Conservation (phyloP, 306 rosid species). For the Cucurbita pepo region DNA sequence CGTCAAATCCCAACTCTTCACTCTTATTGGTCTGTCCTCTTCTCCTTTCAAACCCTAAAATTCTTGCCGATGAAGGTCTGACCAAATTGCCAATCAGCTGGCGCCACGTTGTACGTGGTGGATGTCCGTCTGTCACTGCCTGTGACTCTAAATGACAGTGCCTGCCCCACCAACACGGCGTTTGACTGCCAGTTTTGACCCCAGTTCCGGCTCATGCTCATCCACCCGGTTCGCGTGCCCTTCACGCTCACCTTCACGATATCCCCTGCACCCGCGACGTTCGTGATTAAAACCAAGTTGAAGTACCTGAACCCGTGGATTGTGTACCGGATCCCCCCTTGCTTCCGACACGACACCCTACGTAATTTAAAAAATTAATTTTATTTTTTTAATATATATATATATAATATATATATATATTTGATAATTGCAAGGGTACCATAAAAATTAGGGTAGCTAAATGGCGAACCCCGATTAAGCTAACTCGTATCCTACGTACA, state of each 20-base stretch:
- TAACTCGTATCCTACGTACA: too few relatives aligned
- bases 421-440: too few relatives aligned
- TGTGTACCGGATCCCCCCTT: conserved; percentile 40
- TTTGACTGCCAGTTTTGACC: conserved; percentile 70
- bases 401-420: too few relatives aligned
- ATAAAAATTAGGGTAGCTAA: too few relatives aligned
- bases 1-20: neutral
- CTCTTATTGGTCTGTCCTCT: neutral
- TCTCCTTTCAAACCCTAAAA: conserved; percentile 21
- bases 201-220: conserved; percentile 59
- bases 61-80: conserved; percentile 55
- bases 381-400: too few relatives aligned
- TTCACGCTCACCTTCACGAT: conserved; percentile 37
- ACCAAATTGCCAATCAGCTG: conserved; percentile 50
- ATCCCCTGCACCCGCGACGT: conserved; percentile 66
- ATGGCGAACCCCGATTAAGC: too few relatives aligned
- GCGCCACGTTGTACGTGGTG: conserved; percentile 44
- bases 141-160: conserved; percentile 42
- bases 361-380: too few relatives aligned
- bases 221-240: conserved; percentile 42
- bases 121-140: conserved; percentile 49
- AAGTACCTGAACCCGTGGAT: conserved; percentile 47
- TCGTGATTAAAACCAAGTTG: conserved; percentile 46
- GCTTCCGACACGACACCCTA: conserved; percentile 57
- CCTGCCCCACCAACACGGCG: conserved; percentile 53